phyloP scores from a whole-genome alignment of 2,329 filamentous ascomycete genomes.

The Immersiporthe knoxdaviesiana region DNA sequence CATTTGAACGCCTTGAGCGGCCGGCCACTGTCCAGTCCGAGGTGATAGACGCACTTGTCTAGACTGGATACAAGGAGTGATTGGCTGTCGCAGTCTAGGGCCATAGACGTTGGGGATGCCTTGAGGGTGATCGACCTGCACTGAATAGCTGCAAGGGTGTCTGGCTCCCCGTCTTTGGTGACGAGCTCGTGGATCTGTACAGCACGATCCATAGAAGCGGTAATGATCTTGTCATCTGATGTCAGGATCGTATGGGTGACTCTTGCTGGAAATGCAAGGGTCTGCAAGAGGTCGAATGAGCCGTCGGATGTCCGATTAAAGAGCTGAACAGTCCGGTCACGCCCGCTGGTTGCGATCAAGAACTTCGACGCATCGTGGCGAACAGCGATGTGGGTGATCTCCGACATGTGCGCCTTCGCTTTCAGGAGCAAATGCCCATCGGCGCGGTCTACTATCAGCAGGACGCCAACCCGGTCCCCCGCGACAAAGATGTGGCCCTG shows the following conservation, averaged over 20 bases:
- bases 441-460: conserved; percentile 69
- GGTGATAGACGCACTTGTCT: conserved; percentile 64
- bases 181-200: conserved; percentile 81
- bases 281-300: conserved; percentile 80
- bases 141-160: conserved; percentile 75
- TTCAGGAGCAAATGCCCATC: conserved; percentile 67
- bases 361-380: conserved; percentile 64
- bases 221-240: conserved; percentile 75
- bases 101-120: conserved; percentile 84
- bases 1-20: conserved; percentile 78
- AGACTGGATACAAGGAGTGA: conserved; percentile 62
- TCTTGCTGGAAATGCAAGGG: conserved; percentile 87
- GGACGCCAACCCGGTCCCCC: conserved; percentile 83
- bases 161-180: conserved; percentile 65
- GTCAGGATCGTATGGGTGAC: conserved; percentile 78
- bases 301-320: conserved; percentile 65
- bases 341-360: conserved; percentile 79
- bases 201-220: conserved; percentile 86
- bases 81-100: conserved; percentile 64
- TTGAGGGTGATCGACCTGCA: conserved; percentile 80
- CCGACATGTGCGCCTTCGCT: conserved; percentile 82
- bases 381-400: conserved; percentile 81
- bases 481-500: conserved; percentile 72
- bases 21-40: conserved; percentile 69
- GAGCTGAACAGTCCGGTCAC: conserved; percentile 93